Evolutionary conservation across 2,329 filamentous ascomycete genomes (phyloP).

Genomic region (Alternaria viburni): DNA sequence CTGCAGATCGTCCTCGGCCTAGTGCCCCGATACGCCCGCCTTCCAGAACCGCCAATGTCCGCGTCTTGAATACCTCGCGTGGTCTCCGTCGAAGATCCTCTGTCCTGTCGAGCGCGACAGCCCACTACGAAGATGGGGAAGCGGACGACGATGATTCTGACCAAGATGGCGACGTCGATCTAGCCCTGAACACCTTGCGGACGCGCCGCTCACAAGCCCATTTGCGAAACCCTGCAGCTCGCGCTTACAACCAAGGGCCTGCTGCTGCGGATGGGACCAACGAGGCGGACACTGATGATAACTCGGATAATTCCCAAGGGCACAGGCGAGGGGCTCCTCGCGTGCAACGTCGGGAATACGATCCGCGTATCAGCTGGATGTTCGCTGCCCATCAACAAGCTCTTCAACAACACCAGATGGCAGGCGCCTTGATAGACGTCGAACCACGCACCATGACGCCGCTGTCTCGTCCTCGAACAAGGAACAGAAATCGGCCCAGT

Average conservation of each 20-base stretch:
- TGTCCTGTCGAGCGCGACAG: slow-evolving; percentile 42
- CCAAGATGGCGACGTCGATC: slow-evolving; percentile 45
- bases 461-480: slow-evolving; percentile 47
- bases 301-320: slow-evolving; percentile 49
- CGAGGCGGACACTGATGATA: slow-evolving; percentile 48
- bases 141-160: slow-evolving; percentile 53
- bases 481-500: slow-evolving; percentile 48
- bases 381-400: slow-evolving; percentile 51
- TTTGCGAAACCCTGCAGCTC: slow-evolving; percentile 37
- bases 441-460: slow-evolving; percentile 48
- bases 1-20: slow-evolving; percentile 53
- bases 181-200: slow-evolving; percentile 45
- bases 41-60: slow-evolving; percentile 44
- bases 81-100: slow-evolving; percentile 49
- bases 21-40: slow-evolving; percentile 49
- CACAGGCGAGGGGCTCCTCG: slow-evolving; percentile 28
- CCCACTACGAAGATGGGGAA: slow-evolving; percentile 50
- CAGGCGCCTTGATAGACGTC: slow-evolving; percentile 42
- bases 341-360: slow-evolving; percentile 44
- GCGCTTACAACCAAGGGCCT: slow-evolving; percentile 34
- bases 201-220: slow-evolving; percentile 44
- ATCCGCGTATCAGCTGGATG: slow-evolving; percentile 51
- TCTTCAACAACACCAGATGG: slow-evolving; percentile 43
- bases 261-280: slow-evolving; percentile 29
- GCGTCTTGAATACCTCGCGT: slow-evolving; percentile 44